Percentiles rank a stretch among this genome's conserved stretches.
Evolutionary conservation across 108 stramenopile genomes (phyloP).

Genomic region (Stephanodiscus minutulus): DNA sequence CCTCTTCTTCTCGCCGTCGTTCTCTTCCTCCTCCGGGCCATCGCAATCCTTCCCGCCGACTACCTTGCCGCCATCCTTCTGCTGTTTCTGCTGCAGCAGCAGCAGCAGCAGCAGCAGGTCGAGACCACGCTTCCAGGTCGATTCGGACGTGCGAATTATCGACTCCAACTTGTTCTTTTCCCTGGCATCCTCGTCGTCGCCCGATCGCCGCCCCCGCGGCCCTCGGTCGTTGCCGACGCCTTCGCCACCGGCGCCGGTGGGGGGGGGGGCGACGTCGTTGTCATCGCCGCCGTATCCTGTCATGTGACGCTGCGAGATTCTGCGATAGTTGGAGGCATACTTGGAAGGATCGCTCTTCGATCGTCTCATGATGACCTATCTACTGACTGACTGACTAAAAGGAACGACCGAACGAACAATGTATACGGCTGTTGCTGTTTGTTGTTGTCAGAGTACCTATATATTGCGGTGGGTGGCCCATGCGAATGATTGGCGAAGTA

Average conservation of each 20-base stretch:
- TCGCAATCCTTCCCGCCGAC: constrained; percentile 7
- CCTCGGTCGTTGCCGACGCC: neutral
- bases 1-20: constrained; percentile 5
- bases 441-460: no score
- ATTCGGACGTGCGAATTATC: constrained; percentile 58
- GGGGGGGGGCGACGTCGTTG: constrained; percentile 30
- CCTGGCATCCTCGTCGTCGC: neutral
- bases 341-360: constrained; percentile 82
- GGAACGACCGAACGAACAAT: no score
- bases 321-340: constrained; percentile 85
- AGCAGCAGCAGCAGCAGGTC: no score
- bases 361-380: constrained; percentile 85
- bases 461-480: no score
- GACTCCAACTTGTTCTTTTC: constrained; percentile 64
- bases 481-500: no score
- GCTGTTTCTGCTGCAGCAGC: no score
- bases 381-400: no score
- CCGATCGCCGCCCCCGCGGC: neutral
- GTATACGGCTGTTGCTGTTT: no score
- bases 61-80: neutral
- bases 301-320: constrained; percentile 86
- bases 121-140: constrained; percentile 51
- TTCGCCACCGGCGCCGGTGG: neutral
- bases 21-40: constrained; percentile 14
- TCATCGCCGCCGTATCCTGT: constrained; percentile 73